Conservation (phyloP, 345 rosid genomes). For the Dipteronia sinensis region DNA sequence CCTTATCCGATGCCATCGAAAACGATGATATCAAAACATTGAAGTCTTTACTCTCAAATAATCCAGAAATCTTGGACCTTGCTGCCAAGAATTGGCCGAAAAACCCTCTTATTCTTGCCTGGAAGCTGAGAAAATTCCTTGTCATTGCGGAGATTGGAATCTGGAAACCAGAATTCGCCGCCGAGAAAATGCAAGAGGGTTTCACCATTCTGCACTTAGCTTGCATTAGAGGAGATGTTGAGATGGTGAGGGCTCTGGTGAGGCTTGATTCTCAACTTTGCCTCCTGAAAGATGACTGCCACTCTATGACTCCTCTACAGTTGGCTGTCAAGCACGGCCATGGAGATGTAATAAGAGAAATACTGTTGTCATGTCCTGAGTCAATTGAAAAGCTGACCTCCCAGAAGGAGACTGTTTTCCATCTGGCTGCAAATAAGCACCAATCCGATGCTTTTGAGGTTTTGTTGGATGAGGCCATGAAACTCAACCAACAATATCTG, state of each 20-base stretch:
- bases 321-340: background rate
- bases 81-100: background rate
- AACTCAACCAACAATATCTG: background rate
- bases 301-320: conserved; percentile 8
- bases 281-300: background rate
- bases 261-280: background rate
- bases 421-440: conserved; percentile 5
- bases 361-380: background rate
- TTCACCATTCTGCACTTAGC: background rate
- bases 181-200: background rate
- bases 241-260: background rate
- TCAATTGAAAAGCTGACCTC: background rate
- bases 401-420: conserved; percentile 11
- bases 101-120: background rate
- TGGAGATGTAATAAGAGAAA: background rate
- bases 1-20: background rate
- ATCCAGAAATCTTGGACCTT: background rate
- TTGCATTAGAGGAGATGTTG: background rate
- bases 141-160: background rate
- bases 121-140: background rate
- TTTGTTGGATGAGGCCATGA: conserved; percentile 10
- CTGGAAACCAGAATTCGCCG: background rate
- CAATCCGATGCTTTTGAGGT: background rate
- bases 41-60: background rate
- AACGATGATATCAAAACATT: background rate